These are phyloP conservation scores for Tetrapisispora fleetii DNA, from an alignment of 805 yeast genomes.

Conservation along the genomic window DNA sequence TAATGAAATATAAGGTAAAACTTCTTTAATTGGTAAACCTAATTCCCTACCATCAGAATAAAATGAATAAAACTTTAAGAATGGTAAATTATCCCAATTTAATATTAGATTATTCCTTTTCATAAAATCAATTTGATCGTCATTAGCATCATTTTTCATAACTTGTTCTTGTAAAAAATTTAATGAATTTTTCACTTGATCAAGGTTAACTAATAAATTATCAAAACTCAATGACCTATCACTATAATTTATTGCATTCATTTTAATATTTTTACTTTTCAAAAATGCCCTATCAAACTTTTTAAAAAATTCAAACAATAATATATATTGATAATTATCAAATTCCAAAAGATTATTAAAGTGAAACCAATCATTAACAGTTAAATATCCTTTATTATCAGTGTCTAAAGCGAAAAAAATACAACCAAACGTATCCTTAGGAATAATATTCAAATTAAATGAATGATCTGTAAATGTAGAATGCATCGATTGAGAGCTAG, in stretches of 20 bases:
- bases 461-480: constrained; percentile 30
- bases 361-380: constrained; percentile 60
- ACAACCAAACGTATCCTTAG: constrained; percentile 53
- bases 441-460: constrained; percentile 41
- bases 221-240: constrained; percentile 33
- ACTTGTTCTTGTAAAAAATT: constrained; percentile 27
- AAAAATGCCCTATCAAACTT: constrained; percentile 33
- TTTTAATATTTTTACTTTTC: constrained; percentile 3
- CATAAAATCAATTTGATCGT: constrained; percentile 13
- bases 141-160: constrained; percentile 7
- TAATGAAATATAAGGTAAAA: constrained; percentile 27
- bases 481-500: constrained; percentile 24
- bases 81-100: constrained; percentile 29
- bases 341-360: constrained; percentile 50
- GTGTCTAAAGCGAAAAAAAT: constrained; percentile 77
- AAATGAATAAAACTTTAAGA: constrained; percentile 21
- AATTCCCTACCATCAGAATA: constrained; percentile 3
- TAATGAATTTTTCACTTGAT: constrained; percentile 28
- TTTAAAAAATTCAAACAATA: constrained; percentile 45
- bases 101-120: constrained; percentile 20
- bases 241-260: constrained; percentile 31
- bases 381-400: constrained; percentile 55
- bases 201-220: constrained; percentile 24
- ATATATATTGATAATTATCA: constrained; percentile 38
- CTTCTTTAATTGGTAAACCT: background rate